Evolutionary conservation across 441 rosid species (phyloP), one percentile per base, ranked within the genome.

Genomic region (Croton laevigatus): DNA sequence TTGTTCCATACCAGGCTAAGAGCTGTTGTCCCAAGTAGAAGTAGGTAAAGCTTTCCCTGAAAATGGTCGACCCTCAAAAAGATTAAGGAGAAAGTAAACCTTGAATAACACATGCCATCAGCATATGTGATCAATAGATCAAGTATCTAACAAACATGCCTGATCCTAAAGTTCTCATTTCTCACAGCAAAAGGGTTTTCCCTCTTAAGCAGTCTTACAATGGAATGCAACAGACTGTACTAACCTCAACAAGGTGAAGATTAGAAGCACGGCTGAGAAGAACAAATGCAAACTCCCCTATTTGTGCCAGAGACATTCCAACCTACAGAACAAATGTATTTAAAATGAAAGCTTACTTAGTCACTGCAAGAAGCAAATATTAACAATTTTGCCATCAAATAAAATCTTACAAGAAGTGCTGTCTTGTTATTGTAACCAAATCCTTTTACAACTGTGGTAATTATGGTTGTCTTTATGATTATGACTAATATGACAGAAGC

Each of bases 261-360:
- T 94, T 94, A 79, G 97, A 94, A 75, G 98, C 98, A 34, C 97
- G 92, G 71, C 97, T 90, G 70, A 94, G 91, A 70, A 94, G 93
- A 80, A 94, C 97, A 80, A 94, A 94, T 65, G 97, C 97, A 60
- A 91, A 94, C 66, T 94, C 98, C 69, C 98, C 98, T 71, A 94
- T 94, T 79, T 94, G 97, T 32, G 98, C 97, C 68, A 94, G 85
- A 57, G 97, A 94, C 94, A 94, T 84, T 69, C 98, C 98, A 76
- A 89, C 98, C 98, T 94, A 75, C 77, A 73, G 59, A 14, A 46
- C 12, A 46, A 11, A 27, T 27, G 17, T 4, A 72, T 61, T 59
- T 20, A 69, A 66, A 58, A 69, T 49, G 38, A 36, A 58, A 80
- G 79, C 20, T 9, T 46, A 45, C 71, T 61, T 44, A 49, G 5